These are phyloP conservation scores for Collariella sp. DNA, from an alignment of 495 filamentous ascomycete genomes.

Conservation along the genomic window DNA sequence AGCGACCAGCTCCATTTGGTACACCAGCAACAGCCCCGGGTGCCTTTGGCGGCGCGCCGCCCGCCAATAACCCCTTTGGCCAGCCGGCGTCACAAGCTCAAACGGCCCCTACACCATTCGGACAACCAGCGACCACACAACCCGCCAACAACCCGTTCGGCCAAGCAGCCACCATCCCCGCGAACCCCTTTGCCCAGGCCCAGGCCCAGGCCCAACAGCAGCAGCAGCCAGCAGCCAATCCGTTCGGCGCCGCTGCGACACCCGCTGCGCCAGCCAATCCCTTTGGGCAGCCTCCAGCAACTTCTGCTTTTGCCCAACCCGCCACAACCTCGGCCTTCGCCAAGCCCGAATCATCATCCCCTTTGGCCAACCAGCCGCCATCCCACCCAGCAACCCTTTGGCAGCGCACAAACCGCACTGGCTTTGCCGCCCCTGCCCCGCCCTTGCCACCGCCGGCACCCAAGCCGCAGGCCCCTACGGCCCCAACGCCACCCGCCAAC, in stretches of 20 bases:
- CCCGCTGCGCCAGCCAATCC: not conserved
- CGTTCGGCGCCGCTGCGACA: not conserved
- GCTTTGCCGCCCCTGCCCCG: constrained; percentile 1
- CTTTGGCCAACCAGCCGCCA: constrained; percentile 2
- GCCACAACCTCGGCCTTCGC: not conserved
- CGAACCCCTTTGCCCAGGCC: constrained; percentile 14
- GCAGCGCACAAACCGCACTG: constrained; percentile 30
- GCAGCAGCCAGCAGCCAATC: constrained; percentile 4
- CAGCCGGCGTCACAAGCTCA: constrained; percentile 11
- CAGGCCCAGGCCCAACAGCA: not conserved
- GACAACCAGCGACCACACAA: not conserved
- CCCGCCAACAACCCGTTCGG: constrained; percentile 30
- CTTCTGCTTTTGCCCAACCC: not conserved
- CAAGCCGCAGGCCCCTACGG: constrained; percentile 28
- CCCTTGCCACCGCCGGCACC: not conserved
- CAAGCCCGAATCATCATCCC: no score
- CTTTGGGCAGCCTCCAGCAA: constrained; percentile 1
- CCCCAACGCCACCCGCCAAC: constrained; percentile 35
- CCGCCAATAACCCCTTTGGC: constrained; percentile 12
- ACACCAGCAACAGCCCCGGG: constrained; percentile 5
- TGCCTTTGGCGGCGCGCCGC: constrained; percentile 4
- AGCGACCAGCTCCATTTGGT: constrained; percentile 24
- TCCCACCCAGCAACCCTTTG: constrained; percentile 8
- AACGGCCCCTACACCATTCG: constrained; percentile 2
- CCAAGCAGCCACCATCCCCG: constrained; percentile 9